These are phyloP conservation scores for Neurospora sp. DNA, from an alignment of 2,329 filamentous ascomycete genomes.

Conservation along the genomic window DNA sequence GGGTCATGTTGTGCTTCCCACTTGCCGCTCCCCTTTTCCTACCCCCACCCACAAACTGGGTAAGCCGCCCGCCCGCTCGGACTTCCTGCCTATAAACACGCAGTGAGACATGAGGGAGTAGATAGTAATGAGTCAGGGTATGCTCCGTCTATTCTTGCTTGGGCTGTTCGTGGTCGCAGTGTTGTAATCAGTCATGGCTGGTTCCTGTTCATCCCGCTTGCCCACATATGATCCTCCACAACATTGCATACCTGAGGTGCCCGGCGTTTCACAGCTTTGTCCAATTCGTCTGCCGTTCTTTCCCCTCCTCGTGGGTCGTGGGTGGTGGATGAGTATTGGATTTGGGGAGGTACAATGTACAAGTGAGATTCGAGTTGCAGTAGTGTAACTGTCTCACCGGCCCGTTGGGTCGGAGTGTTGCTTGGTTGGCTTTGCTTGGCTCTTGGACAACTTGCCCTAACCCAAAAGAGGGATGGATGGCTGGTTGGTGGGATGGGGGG, in stretches of 20 bases:
- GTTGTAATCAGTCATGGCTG: neutral
- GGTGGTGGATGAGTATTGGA: neutral
- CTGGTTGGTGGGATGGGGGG: neutral
- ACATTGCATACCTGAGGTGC: neutral
- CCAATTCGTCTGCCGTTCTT: neutral
- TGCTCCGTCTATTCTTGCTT: neutral
- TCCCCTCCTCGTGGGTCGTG: neutral
- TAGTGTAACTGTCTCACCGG: neutral
- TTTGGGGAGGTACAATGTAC: neutral
- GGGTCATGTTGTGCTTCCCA: neutral
- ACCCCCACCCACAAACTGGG: neutral
- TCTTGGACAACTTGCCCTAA: neutral
- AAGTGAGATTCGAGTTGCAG: neutral
- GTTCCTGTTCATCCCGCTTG: neutral
- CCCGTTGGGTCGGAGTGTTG: neutral
- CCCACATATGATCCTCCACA: neutral
- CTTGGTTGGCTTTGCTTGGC: neutral
- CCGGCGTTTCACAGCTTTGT: neutral
- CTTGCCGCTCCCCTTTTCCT: neutral
- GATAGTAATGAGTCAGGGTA: neutral
- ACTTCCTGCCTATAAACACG: neutral
- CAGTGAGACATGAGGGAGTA: neutral
- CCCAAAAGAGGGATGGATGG: neutral
- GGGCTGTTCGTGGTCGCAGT: neutral
- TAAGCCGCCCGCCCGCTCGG: neutral